Conservation (phyloP, 768 basidiomycete species). For the Mycena polygramma region DNA sequence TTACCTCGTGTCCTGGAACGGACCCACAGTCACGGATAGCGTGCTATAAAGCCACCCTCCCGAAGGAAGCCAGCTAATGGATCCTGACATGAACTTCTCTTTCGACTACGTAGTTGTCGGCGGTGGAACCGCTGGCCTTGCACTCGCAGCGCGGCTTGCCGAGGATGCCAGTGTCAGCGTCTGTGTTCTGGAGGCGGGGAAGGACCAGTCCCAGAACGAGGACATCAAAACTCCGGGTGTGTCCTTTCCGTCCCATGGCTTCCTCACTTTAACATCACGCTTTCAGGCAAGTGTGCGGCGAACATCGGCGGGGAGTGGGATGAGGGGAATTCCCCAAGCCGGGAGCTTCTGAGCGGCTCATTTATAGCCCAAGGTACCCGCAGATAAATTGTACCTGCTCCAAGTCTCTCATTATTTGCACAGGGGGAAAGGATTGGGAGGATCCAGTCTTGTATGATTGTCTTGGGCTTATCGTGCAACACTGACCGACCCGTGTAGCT, state of each 20-base stretch:
- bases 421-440: slow-evolving; percentile 18
- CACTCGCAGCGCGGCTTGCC: slow-evolving; percentile 44
- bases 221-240: slow-evolving; percentile 12
- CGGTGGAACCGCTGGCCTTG: slow-evolving; percentile 13
- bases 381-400: no score
- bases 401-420: neutral
- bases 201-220: slow-evolving; percentile 10
- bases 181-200: slow-evolving; percentile 49
- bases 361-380: slow-evolving; percentile 11
- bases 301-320: slow-evolving; percentile 19
- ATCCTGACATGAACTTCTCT: no score
- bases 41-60: no score
- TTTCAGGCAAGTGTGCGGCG: slow-evolving; percentile 9
- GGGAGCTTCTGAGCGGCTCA: neutral
- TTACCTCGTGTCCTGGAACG: no score
- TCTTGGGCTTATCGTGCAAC: neutral
- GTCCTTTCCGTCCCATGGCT: neutral
- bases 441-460: slow-evolving; percentile 6
- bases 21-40: no score
- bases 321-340: neutral
- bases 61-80: no score
- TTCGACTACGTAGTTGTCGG: no score
- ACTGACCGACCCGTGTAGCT: neutral
- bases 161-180: slow-evolving; percentile 51
- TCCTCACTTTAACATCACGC: neutral